phyloP scores from a whole-genome alignment of 768 basidiomycete genomes.

The Dioszegia crocea region DNA sequence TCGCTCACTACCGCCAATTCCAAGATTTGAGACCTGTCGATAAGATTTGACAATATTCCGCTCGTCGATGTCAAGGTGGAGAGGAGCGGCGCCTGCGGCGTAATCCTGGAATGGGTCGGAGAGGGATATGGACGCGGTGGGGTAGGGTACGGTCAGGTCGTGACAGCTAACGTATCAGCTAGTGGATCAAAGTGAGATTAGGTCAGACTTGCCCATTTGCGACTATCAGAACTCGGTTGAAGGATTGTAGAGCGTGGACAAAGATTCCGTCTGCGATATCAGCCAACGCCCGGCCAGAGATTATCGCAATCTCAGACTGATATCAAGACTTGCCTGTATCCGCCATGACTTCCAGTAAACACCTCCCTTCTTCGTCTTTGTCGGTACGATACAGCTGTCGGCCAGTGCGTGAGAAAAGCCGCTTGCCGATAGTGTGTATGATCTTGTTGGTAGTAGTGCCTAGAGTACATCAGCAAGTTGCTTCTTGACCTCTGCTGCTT shows the following conservation, averaged over 20 bases:
- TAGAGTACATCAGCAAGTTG: conserved; percentile 2
- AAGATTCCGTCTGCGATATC: conserved; percentile 31
- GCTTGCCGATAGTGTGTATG: conserved; percentile 29
- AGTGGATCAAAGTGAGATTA: neutral
- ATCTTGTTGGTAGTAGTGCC: conserved; percentile 29
- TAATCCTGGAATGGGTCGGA: conserved; percentile 29
- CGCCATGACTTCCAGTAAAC: conserved; percentile 42
- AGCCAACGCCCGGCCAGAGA: too few relatives aligned
- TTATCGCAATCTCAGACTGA: too few relatives aligned
- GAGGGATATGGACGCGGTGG: conserved; percentile 35
- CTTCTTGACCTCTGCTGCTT: too few relatives aligned
- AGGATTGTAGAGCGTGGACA: conserved; percentile 37
- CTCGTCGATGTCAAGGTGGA: conserved; percentile 22
- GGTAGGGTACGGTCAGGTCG: conserved; percentile 42
- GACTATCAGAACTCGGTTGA: conserved; percentile 38
- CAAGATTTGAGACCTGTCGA: conserved; percentile 1
- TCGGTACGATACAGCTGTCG: conserved; percentile 44
- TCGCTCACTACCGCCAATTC: neutral
- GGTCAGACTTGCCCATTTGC: conserved; percentile 40
- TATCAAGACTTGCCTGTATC: conserved; percentile 39
- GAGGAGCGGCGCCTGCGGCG: neutral
- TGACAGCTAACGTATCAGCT: conserved; percentile 18
- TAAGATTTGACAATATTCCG: conserved; percentile 27
- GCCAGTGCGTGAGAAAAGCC: conserved; percentile 38
- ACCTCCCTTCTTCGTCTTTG: conserved; percentile 31